Percentiles rank a stretch among this genome's conserved stretches.
Evolutionary conservation across 257 asterid species (phyloP).

Genomic region (Cruciata laevipes): DNA sequence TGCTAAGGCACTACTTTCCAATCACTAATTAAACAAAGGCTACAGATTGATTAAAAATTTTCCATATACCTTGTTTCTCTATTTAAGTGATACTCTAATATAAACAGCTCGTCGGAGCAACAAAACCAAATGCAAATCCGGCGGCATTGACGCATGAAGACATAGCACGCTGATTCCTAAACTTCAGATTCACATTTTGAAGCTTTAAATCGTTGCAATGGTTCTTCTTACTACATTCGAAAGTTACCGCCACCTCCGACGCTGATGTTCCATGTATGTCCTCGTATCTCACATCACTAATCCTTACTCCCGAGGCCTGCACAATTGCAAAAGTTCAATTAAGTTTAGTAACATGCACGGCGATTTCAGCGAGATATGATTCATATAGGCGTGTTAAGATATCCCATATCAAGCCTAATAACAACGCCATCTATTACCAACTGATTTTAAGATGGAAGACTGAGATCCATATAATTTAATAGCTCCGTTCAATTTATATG

Average conservation of each 20-base stretch:
- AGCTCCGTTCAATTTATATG: no score
- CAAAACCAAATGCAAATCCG: neutral
- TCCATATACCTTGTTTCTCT: no score
- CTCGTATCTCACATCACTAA: neutral
- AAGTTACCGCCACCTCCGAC: neutral
- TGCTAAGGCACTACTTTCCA: neutral
- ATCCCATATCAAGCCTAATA: no score
- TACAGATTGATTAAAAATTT: no score
- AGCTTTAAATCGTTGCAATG: neutral
- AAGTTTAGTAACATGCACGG: neutral
- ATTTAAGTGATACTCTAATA: neutral
- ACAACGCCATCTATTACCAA: no score
- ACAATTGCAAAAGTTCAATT: neutral
- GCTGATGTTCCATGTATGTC: conserved; percentile 2
- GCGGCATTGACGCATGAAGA: conserved; percentile 2
- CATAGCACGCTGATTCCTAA: neutral
- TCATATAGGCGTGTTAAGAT: no score
- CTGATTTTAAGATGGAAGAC: no score
- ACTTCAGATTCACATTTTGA: neutral
- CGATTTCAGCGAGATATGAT: neutral
- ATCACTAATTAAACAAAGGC: neutral
- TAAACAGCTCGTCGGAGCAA: neutral
- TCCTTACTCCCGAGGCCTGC: conserved; percentile 2
- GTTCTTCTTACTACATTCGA: neutral
- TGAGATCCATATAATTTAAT: no score